These are phyloP conservation scores for Arthrobotrys sinensis DNA, from an alignment of 2,329 filamentous ascomycete species.

Conservation along the genomic window DNA sequence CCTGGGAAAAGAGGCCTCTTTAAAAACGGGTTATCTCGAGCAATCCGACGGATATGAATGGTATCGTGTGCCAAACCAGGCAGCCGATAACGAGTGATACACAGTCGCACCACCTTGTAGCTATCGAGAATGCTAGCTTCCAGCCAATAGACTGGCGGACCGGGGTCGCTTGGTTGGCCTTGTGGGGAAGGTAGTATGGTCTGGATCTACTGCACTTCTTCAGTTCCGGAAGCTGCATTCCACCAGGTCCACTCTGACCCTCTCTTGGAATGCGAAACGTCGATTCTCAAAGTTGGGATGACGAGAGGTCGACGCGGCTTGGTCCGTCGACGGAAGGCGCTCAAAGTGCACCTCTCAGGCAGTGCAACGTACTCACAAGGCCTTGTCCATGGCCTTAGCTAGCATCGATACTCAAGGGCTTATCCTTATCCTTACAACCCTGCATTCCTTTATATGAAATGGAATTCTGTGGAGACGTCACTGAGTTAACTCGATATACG, in stretches of 20 bases:
- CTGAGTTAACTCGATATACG: background rate
- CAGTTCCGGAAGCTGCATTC: conserved; percentile 59
- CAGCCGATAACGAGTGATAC: conserved; percentile 30
- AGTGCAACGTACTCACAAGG: background rate
- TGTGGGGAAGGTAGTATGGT: conserved; percentile 43
- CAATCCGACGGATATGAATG: background rate
- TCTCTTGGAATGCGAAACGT: conserved; percentile 20
- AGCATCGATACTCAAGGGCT: background rate
- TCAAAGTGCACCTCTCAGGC: conserved; percentile 13
- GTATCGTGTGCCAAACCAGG: conserved; percentile 24
- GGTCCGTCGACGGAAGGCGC: conserved; percentile 39
- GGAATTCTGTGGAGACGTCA: background rate
- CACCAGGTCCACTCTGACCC: background rate
- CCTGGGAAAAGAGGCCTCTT: conserved; percentile 19
- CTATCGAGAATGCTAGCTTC: conserved; percentile 8
- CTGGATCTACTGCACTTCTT: conserved; percentile 47
- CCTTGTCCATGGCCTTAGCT: background rate
- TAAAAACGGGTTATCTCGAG: conserved; percentile 38
- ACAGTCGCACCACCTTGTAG: conserved; percentile 29
- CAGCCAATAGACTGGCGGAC: conserved; percentile 10
- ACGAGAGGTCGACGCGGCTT: conserved; percentile 19
- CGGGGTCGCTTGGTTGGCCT: conserved; percentile 44
- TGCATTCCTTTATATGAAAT: too few relatives aligned
- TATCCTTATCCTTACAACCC: background rate
- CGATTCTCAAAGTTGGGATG: conserved; percentile 23